Evolutionary conservation across 352 stramenopile species (phyloP).

Genomic region (Phytophthora quininea): DNA sequence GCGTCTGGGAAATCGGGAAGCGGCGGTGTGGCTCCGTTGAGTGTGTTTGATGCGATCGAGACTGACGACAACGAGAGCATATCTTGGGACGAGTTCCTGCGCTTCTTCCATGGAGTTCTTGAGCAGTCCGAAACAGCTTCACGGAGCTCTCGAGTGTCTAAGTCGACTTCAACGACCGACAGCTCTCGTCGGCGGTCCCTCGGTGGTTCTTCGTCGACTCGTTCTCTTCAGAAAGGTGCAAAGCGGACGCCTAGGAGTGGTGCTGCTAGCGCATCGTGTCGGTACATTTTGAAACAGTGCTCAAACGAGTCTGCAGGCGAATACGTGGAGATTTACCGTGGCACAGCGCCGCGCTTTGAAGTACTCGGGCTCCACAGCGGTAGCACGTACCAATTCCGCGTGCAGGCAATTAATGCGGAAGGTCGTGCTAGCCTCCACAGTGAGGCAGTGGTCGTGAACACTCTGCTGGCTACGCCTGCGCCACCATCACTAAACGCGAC

Average conservation of each 20-base stretch:
- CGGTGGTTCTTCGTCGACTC: slow-evolving; percentile 20
- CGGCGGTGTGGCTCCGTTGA: slow-evolving; percentile 42
- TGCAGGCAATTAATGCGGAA: slow-evolving; percentile 86
- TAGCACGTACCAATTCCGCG: slow-evolving; percentile 89
- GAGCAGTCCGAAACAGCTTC: slow-evolving; percentile 42
- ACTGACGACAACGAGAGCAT: slow-evolving; percentile 90
- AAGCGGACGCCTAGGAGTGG: slow-evolving; percentile 17
- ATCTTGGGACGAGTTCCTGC: slow-evolving; percentile 85
- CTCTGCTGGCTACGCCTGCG: slow-evolving; percentile 74
- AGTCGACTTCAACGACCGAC: slow-evolving; percentile 13
- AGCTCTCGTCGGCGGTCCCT: slow-evolving; percentile 16
- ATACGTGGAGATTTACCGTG: slow-evolving; percentile 89
- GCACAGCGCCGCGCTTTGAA: slow-evolving; percentile 65
- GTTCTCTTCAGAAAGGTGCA: slow-evolving; percentile 23
- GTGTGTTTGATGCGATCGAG: slow-evolving; percentile 91
- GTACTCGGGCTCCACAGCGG: slow-evolving; percentile 83
- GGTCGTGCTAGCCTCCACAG: slow-evolving; percentile 73
- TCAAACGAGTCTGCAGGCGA: slow-evolving; percentile 75
- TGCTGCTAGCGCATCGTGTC: slow-evolving; percentile 37
- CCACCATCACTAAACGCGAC: slow-evolving; percentile 34
- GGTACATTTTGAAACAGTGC: slow-evolving; percentile 90
- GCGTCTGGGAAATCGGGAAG: slow-evolving; percentile 4
- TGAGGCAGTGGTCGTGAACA: slow-evolving; percentile 82
- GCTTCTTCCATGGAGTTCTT: slow-evolving; percentile 67
- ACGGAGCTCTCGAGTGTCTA: slow-evolving; percentile 21